Conservation (phyloP, 257 asterid species). For the Solanum dulcamara region DNA sequence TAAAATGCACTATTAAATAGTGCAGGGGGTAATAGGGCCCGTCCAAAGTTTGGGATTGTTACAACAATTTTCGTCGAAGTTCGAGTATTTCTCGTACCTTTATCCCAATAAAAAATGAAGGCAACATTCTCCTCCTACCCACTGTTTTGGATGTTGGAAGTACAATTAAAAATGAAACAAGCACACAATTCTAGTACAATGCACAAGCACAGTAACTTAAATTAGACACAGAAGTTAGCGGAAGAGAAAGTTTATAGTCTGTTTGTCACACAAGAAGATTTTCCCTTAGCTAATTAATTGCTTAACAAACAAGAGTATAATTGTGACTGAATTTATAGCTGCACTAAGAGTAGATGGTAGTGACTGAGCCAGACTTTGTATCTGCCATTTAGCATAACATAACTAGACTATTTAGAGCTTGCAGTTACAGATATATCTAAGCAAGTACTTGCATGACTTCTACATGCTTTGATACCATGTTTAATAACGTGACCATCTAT, state of each 20-base stretch:
- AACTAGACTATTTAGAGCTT: not conserved
- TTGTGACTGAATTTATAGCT: not conserved
- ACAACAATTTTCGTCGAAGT: too few species aligned
- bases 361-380: not conserved
- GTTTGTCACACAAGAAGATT: not conserved
- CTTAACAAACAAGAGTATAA: not conserved
- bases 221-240: not conserved
- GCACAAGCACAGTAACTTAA: not conserved
- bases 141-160: not conserved
- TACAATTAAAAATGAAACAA: not conserved
- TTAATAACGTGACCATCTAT: not conserved
- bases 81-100: too few species aligned
- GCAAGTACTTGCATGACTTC: not conserved
- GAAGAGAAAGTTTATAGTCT: not conserved
- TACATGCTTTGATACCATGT: not conserved
- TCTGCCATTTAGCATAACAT: not conserved
- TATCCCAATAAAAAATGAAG: not conserved
- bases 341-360: not conserved
- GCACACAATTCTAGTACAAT: not conserved
- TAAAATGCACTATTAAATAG: too few species aligned
- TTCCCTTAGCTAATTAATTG: not conserved
- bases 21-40: too few species aligned
- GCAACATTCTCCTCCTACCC: not conserved
- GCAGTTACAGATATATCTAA: not conserved
- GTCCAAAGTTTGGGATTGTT: too few species aligned